Evolutionary conservation across 2,329 filamentous ascomycete genomes (phyloP).

Genomic region (Colletotrichum liriopes): DNA sequence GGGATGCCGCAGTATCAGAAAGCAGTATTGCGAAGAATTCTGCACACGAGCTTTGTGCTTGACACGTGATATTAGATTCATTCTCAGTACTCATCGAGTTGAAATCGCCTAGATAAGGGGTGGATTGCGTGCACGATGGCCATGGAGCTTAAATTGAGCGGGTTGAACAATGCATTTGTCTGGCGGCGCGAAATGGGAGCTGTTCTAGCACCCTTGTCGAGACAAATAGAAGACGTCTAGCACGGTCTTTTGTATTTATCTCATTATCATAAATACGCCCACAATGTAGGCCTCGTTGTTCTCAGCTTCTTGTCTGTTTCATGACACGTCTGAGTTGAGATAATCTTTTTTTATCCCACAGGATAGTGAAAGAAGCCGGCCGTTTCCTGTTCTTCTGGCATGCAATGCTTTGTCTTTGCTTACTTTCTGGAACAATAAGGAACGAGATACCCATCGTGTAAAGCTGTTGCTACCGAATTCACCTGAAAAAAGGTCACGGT

Average conservation of each 20-base stretch:
- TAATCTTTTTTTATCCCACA: neutral
- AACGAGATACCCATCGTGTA: neutral
- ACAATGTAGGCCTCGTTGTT: no score
- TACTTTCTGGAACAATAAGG: neutral
- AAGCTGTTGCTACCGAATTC: neutral
- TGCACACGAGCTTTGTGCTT: neutral
- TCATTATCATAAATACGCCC: neutral
- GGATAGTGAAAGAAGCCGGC: neutral
- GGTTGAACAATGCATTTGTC: neutral
- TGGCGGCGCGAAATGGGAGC: neutral
- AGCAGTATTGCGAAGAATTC: neutral
- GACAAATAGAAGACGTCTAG: neutral
- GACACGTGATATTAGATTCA: neutral
- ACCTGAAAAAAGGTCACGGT: no score
- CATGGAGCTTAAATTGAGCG: neutral
- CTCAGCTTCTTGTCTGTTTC: neutral
- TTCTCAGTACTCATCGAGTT: neutral
- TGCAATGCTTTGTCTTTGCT: neutral
- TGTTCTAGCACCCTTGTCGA: neutral
- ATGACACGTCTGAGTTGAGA: neutral
- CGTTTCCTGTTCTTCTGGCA: accelerated
- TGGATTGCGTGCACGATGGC: neutral
- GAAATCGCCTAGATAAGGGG: neutral
- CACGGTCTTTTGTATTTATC: neutral
- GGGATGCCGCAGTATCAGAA: neutral